Evolutionary conservation across 106 monocot genomes (phyloP), one percentile per base, ranked within the genome.

Genomic region (Narthecium ossifragum): DNA sequence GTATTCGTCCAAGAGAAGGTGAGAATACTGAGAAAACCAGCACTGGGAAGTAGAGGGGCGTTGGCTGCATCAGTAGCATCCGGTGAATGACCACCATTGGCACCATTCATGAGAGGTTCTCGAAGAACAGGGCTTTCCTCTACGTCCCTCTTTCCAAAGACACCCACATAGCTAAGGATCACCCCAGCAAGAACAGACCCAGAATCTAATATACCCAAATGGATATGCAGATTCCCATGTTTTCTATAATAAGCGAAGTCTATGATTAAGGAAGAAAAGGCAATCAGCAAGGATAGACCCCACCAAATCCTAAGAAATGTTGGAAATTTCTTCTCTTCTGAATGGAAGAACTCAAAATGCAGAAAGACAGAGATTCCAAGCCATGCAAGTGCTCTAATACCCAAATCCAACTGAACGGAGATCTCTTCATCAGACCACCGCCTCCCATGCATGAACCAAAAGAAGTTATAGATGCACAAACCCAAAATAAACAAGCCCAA

Each of bases 1-100:
- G 85, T 70, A 14, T 64, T 68, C 73, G 89, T 67, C 93, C 93
- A 93, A 55, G 77, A 88, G 85, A 93, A 93, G 25, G 85, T 83
- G 29, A 93, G 79, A 31, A 65, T 22, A 38, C 88, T 83, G 20
- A 88, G 54, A 34, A 85, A 64, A 7, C 72, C 67, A 7, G 85
- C 88, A 52, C 62, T 75, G 12, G 82, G 56, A 58, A 71, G 81
- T 2, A 66, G 34, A n/a, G 89, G 68, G 22, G 45, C 57, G 29
- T 31, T 53, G 21, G 34, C 66, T 5, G 13, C n/a, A 18, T 20
- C 46, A 7, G 18, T 37, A 37, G 26, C 45, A 29, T 38, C 24
- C 29, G 4, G 4, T 26, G 38, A 37, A 11, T 28, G 31, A 48
- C 9, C 17, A 45, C 13, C 41, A 5, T 9, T 49, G 2, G 24